Conservation (phyloP, 345 rosid genomes). For the Hevea brasiliensis region DNA sequence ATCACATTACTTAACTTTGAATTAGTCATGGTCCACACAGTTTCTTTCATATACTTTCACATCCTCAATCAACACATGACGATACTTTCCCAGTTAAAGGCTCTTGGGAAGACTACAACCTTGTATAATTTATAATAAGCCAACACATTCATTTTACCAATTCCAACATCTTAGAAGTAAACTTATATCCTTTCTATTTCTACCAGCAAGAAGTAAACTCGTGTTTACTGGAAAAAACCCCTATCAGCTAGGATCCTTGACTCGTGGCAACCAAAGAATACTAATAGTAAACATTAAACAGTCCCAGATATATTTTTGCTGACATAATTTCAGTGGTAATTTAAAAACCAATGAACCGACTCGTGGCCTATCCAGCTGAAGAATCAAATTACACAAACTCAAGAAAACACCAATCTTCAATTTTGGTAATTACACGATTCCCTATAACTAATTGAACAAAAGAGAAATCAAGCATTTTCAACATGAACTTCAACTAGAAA, state of each 20-base stretch:
- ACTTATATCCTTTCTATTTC: not conserved
- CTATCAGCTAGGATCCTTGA: not conserved
- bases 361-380: not conserved
- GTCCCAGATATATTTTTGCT: not conserved
- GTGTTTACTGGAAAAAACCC: not conserved
- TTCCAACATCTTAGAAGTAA: not conserved
- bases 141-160: not conserved
- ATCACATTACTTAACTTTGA: not conserved
- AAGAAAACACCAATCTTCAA: not conserved
- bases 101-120: not conserved
- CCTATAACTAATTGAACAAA: not conserved
- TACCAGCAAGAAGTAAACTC: not conserved
- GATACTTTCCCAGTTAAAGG: not conserved
- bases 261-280: not conserved
- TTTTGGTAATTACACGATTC: not conserved
- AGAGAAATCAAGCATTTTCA: not conserved
- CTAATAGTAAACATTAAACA: too few species aligned
- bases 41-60: not conserved
- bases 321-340: not conserved
- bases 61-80: not conserved
- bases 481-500: not conserved
- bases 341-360: not conserved
- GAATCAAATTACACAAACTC: not conserved
- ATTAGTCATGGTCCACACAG: not conserved
- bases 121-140: not conserved